Evolutionary conservation across 2,329 filamentous ascomycete species (phyloP).

Genomic region (Scytalidium sp.): DNA sequence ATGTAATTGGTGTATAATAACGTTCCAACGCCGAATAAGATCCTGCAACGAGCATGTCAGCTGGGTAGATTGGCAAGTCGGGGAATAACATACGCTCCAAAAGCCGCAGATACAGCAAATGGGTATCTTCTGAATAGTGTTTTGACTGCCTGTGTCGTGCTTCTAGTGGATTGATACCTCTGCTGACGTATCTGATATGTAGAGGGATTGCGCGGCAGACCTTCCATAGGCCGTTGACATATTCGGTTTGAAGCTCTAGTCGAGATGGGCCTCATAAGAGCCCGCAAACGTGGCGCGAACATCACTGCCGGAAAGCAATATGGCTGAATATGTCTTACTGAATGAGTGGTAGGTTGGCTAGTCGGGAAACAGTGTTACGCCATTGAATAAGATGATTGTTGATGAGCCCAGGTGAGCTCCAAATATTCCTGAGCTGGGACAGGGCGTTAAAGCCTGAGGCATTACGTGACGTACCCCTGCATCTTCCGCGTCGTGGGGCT

Average conservation of each 20-base stretch:
- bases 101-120: conserved; percentile 22
- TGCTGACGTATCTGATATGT: conserved; percentile 20
- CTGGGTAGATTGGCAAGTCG: neutral
- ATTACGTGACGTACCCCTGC: neutral
- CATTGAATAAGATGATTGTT: neutral
- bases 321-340: neutral
- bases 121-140: conserved; percentile 23
- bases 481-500: neutral
- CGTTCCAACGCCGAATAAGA: conserved; percentile 18
- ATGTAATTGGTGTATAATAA: conserved; percentile 25
- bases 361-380: no score
- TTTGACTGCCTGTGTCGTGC: conserved; percentile 12
- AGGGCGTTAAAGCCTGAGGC: neutral
- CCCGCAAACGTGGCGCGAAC: conserved; percentile 20
- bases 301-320: conserved; percentile 11
- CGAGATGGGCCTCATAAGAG: conserved; percentile 14
- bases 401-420: neutral
- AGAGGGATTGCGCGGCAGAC: conserved; percentile 14
- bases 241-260: conserved; percentile 21
- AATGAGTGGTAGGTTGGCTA: neutral
- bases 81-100: conserved; percentile 16
- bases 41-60: conserved; percentile 9
- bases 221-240: conserved; percentile 18
- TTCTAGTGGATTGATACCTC: conserved; percentile 18
- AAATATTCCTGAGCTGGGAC: neutral